These are phyloP conservation scores for Didymellaceae sp. DNA, from an alignment of 2,329 filamentous ascomycete species.

Conservation along the genomic window DNA sequence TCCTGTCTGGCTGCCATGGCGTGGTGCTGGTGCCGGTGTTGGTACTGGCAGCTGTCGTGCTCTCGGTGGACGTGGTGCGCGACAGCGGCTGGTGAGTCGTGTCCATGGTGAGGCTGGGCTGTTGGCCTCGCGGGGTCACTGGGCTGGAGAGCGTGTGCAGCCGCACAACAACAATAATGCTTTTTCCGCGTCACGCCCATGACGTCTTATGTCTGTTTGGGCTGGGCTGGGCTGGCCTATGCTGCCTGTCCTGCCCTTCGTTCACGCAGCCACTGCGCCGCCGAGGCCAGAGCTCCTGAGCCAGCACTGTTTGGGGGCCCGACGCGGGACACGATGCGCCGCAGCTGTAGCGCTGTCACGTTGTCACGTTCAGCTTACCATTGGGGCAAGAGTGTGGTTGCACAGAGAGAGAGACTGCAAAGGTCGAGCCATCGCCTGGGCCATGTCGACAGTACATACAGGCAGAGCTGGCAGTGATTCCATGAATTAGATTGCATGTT, in stretches of 20 bases:
- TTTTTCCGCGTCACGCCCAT: conserved; percentile 21
- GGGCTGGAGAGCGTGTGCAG: background rate
- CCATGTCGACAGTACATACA: no score
- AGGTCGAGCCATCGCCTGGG: no score
- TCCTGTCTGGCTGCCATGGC: conserved; percentile 55
- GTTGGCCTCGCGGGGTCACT: background rate
- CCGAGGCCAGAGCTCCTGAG: conserved; percentile 1
- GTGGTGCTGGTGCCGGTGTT: conserved; percentile 44
- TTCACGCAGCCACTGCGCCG: conserved; percentile 2
- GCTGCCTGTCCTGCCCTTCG: no score
- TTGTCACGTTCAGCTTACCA: background rate
- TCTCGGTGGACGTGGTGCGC: conserved; percentile 48
- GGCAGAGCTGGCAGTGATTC: no score
- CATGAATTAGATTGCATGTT: no score
- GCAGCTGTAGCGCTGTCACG: conserved; percentile 4
- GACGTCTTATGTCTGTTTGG: no score
- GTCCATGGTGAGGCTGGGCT: conserved; percentile 33
- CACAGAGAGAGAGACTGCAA: no score
- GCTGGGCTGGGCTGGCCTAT: no score
- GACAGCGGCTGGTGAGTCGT: conserved; percentile 28
- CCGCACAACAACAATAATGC: conserved; percentile 5
- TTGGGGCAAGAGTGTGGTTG: background rate
- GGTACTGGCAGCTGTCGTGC: conserved; percentile 49
- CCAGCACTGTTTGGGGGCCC: conserved; percentile 2
- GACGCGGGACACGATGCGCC: conserved; percentile 6